phyloP scores from a whole-genome alignment of 2,329 filamentous ascomycete genomes.

The Juglanconis sp. region DNA sequence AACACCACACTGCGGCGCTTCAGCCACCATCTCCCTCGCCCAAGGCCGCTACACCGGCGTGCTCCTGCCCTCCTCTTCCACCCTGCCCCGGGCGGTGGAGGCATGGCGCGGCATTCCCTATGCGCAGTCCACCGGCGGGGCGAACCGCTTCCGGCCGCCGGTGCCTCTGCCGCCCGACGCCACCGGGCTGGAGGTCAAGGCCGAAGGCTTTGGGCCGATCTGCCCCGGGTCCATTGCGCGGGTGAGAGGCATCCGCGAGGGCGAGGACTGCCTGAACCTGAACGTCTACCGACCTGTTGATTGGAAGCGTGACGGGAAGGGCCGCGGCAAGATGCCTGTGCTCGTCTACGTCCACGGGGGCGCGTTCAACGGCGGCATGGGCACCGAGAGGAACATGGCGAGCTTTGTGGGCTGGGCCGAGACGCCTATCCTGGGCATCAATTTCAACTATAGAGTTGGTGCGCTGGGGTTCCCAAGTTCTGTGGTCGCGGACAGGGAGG shows the following conservation, averaged over 20 bases:
- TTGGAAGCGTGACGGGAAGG: slow-evolving; percentile 10
- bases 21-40: slow-evolving; percentile 28
- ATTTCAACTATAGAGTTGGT: slow-evolving; percentile 63
- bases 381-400: slow-evolving; percentile 56
- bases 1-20: slow-evolving; percentile 8
- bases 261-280: slow-evolving; percentile 52
- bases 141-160: slow-evolving; percentile 45
- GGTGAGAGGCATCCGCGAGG: slow-evolving; percentile 21
- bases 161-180: slow-evolving; percentile 27
- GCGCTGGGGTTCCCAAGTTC: slow-evolving; percentile 67
- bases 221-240: slow-evolving; percentile 35
- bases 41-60: slow-evolving; percentile 41
- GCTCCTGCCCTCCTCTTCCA: slow-evolving; percentile 25
- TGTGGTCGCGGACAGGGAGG: slow-evolving; percentile 48
- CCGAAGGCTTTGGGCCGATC: slow-evolving; percentile 34
- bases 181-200: slow-evolving; percentile 25
- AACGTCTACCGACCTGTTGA: slow-evolving; percentile 46
- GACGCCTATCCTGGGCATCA: slow-evolving; percentile 53
- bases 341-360: slow-evolving; percentile 64
- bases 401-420: slow-evolving; percentile 57
- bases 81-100: slow-evolving; percentile 40
- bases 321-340: slow-evolving; percentile 39
- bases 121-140: slow-evolving; percentile 37
- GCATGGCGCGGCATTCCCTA: slow-evolving; percentile 50
- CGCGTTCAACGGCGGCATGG: slow-evolving; percentile 54